Conservation (phyloP, 441 rosid species). For the Euphorbia corollata region DNA sequence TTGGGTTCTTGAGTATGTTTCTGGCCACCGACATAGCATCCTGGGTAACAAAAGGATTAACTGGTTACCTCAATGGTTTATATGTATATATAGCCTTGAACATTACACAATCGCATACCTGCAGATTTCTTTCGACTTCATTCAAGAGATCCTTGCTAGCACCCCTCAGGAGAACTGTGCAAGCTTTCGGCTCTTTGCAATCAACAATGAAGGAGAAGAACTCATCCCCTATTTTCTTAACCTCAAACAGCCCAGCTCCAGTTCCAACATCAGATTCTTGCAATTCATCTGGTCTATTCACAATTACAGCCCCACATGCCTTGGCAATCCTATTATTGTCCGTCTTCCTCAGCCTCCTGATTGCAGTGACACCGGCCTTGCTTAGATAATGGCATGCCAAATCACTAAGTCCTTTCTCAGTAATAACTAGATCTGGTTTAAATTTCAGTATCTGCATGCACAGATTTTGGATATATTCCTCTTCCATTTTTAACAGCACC, state of each 20-base stretch:
- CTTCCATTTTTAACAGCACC: constrained; percentile 76
- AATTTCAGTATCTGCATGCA: constrained; percentile 80
- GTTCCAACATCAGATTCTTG: constrained; percentile 96
- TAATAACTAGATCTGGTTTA: constrained; percentile 82
- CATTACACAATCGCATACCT: constrained; percentile 35
- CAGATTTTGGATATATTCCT: constrained; percentile 74
- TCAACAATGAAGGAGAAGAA: constrained; percentile 79
- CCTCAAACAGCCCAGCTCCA: constrained; percentile 87
- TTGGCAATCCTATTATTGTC: constrained; percentile 92
- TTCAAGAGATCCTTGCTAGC: constrained; percentile 93
- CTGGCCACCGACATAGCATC: constrained; percentile 95
- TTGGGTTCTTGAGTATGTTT: constrained; percentile 93
- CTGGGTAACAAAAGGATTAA: constrained; percentile 29
- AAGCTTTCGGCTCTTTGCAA: constrained; percentile 91
- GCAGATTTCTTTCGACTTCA: constrained; percentile 93
- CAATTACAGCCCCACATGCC: constrained; percentile 93
- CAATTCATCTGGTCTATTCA: constrained; percentile 82
- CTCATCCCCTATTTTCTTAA: constrained; percentile 81
- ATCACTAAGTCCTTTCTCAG: constrained; percentile 94
- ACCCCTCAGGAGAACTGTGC: constrained; percentile 80
- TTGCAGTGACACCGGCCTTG: constrained; percentile 92
- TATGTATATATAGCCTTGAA: constrained; percentile 1
- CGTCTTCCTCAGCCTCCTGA: constrained; percentile 79
- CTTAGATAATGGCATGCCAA: constrained; percentile 87
- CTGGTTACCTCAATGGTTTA: constrained; percentile 9